Evolutionary conservation across 352 stramenopile species (phyloP).

Genomic region (Phytophthora ramorum): DNA sequence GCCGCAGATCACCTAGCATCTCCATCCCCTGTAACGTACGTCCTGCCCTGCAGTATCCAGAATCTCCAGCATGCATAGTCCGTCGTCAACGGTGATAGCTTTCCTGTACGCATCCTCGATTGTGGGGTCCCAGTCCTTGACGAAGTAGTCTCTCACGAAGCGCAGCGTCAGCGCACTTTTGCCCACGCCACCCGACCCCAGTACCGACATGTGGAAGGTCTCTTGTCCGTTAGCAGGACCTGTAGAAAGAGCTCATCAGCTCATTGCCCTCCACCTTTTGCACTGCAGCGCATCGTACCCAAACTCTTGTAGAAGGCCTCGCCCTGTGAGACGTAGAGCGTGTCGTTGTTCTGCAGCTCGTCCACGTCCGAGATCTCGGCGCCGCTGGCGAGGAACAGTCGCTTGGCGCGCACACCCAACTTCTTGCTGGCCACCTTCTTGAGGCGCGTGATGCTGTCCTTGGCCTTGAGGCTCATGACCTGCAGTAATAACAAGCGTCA

Average conservation of each 20-base stretch:
- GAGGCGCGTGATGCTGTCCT: constrained; percentile 74
- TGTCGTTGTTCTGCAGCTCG: constrained; percentile 91
- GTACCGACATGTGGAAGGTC: constrained; percentile 88
- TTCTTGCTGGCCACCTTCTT: constrained; percentile 90
- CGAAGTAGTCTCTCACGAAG: constrained; percentile 92
- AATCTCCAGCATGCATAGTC: constrained; percentile 90
- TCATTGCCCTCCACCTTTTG: neutral
- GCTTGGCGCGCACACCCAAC: constrained; percentile 76
- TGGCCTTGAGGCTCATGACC: constrained; percentile 84
- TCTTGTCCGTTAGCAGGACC: constrained; percentile 74
- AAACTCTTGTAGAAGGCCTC: constrained; percentile 87
- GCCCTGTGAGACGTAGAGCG: constrained; percentile 85
- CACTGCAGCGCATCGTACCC: constrained; percentile 27
- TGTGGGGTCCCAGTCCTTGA: constrained; percentile 92
- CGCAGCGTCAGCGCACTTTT: constrained; percentile 91
- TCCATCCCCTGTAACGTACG: constrained; percentile 37
- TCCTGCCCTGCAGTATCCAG: constrained; percentile 92
- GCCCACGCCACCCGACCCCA: constrained; percentile 90
- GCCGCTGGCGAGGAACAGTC: constrained; percentile 81
- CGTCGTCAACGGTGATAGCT: constrained; percentile 85
- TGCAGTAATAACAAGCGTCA: constrained; percentile 25
- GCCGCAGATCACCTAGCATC: neutral
- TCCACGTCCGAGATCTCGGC: constrained; percentile 88
- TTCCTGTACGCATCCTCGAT: constrained; percentile 93
- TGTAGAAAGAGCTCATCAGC: constrained; percentile 12